Base-by-base conservation (phyloP, 352 stramenopile genomes). In the Phytophthora macrochlamydospora region DNA sequence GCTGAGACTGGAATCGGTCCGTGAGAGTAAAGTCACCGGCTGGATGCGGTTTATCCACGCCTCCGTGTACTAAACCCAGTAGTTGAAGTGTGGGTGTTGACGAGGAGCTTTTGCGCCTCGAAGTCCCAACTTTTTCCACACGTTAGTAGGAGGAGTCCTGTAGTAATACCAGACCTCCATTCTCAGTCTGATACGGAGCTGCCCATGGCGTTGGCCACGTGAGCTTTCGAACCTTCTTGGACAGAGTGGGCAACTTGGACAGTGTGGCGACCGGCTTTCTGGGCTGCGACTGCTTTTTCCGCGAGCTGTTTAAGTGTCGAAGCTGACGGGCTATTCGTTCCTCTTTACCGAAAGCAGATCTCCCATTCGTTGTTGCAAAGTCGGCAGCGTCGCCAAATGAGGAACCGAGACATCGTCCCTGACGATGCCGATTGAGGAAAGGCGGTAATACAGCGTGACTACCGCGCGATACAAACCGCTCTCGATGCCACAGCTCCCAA, bases 1-100 rank as follows among this genome's bases (percentile, higher is more conserved):
- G 67, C 74, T 2, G 81, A 90, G 63, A 77, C 75, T 33, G 56
- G 59, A 4, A 73, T 89, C 31, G 79, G 76, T 13, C 59, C 62
- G 45, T 70, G 44, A 24, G 18, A 24, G 18, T 24, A 24, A 0
- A 24, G 18, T 24, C 18, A 24, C 18, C 18, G 18, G 18, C 43
- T 49, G 43, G 43, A 2, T 49, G 43, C 14, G 43, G 2, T 49
- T 49, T 49, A 7, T 49, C 43, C 43, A 49, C 14, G 43, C 43
- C 29, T 18, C 9, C 13, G 43, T n/a, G 43, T 49, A 49, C 43
- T n/a, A 49, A 7, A 29, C 24, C 43, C 43, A 49, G 14, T 49
- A 49, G 4, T 49, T 49, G 14, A 49, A 49, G 43, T 49, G 4
- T 6, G 9, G 2, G 14, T 49, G 43, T 2, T 18, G 6, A 6